phyloP scores from a whole-genome alignment of 2,329 filamentous ascomycete species.

The Pyricularia grisea region DNA sequence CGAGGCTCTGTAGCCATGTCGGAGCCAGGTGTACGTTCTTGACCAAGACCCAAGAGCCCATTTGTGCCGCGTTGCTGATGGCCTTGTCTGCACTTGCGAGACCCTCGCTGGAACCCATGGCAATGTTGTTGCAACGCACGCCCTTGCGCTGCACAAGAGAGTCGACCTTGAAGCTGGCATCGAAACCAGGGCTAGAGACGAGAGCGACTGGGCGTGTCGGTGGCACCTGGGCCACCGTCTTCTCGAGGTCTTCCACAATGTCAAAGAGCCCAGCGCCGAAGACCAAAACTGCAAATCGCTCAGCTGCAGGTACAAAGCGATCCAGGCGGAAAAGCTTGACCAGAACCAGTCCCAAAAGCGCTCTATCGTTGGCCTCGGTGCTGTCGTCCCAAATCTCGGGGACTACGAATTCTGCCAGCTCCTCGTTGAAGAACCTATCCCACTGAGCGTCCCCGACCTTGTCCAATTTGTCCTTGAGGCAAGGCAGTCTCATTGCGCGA shows the following conservation, averaged over 20 bases:
- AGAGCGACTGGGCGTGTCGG: constrained; percentile 81
- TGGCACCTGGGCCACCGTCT: constrained; percentile 75
- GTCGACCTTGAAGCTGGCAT: constrained; percentile 98
- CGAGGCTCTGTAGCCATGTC: constrained; percentile 91
- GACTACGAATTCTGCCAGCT: constrained; percentile 76
- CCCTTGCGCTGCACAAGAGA: constrained; percentile 77
- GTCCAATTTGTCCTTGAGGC: constrained; percentile 66
- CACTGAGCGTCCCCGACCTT: constrained; percentile 55
- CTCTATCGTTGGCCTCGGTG: constrained; percentile 59
- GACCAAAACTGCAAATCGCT: constrained; percentile 79
- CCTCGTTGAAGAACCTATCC: constrained; percentile 75
- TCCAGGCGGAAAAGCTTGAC: constrained; percentile 95
- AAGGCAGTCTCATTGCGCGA: constrained; percentile 57
- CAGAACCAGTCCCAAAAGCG: constrained; percentile 74
- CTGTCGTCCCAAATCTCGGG: constrained; percentile 65
- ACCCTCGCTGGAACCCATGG: constrained; percentile 97
- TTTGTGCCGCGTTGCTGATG: constrained; percentile 82
- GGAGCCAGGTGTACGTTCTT: constrained; percentile 98
- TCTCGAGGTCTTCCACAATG: constrained; percentile 73
- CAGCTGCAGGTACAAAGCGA: constrained; percentile 84
- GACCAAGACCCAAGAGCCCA: constrained; percentile 91
- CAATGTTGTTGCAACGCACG: constrained; percentile 87
- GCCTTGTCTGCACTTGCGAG: constrained; percentile 90
- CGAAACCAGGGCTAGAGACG: constrained; percentile 91
- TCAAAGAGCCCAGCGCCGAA: constrained; percentile 81